A percentile compares a stretch with the other conserved stretches of the same genome.
These are phyloP conservation scores for Aureobasidium sp. DNA, from an alignment of 2,329 filamentous ascomycete species.

Conservation along the genomic window DNA sequence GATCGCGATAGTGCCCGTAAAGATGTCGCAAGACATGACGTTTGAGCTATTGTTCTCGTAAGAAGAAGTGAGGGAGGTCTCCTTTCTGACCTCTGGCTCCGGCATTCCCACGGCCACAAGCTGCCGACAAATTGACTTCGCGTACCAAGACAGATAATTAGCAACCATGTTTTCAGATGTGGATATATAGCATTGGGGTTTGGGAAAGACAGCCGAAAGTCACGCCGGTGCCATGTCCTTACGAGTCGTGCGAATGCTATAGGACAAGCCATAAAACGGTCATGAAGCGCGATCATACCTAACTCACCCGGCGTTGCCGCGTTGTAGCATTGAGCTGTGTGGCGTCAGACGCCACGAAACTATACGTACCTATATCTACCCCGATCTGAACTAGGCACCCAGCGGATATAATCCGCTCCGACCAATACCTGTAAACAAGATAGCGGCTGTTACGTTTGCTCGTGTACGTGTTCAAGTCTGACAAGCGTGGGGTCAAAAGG, in stretches of 20 bases:
- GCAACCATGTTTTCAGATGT: neutral
- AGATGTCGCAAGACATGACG: slow-evolving; percentile 1
- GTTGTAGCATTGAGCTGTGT: neutral
- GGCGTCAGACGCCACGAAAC: neutral
- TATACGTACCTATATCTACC: slow-evolving; percentile 7
- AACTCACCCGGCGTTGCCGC: slow-evolving; percentile 1
- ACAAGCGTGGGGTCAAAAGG: neutral
- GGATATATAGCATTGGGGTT: neutral
- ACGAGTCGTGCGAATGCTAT: neutral
- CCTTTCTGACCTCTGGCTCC: neutral
- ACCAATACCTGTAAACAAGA: neutral
- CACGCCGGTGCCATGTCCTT: neutral
- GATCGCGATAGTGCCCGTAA: neutral
- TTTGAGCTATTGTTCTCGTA: neutral
- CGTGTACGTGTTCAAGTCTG: neutral
- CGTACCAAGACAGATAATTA: neutral
- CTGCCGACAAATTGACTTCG: neutral
- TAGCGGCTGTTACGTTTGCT: neutral
- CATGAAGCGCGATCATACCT: neutral
- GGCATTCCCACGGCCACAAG: neutral
- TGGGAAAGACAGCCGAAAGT: neutral
- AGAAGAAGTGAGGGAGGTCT: neutral
- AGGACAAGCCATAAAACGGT: neutral
- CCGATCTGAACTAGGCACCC: neutral
- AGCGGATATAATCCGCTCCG: slow-evolving; percentile 6